Base-by-base conservation (phyloP, 2,329 filamentous ascomycete species). In the Beauveria australis region DNA sequence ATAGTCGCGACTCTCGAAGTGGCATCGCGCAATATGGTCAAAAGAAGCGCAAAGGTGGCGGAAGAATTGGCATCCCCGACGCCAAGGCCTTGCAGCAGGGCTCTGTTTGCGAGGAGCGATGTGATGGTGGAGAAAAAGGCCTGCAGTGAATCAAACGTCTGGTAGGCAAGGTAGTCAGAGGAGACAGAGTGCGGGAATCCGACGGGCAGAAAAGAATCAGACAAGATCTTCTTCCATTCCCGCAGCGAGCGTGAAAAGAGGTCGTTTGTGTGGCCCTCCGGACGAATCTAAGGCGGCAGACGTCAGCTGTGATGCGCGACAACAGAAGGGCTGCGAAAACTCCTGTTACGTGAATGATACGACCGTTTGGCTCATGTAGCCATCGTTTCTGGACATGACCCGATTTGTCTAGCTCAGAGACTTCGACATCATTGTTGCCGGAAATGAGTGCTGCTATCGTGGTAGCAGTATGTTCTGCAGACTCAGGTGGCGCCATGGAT, bases 161-260 rank as follows among this genome's bases (percentile, higher is more conserved):
- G 87, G 72, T 83, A 95, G 76, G 87, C 80, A 5, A 91, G 78
- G 73, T 97, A 97, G 73, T 97, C 92, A 16, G 84, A 78, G 1
- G 89, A 93, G 33, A 97, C 92, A 53, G 88, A 94, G 66, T 92
- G 84, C 1, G 92, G 92, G 72, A 88, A 97, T n/a, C 92, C 92
- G 1, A 89, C 86, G 0, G 92, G 92, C 1, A 96, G 80, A 70
- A 96, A 96, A 30, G 92, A 83, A 66, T 91, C 86, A 47, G 64
- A 67, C 18, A 92, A 70, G 9, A 71, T 70, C 63, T 77, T 78
- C 63, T 69, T 69, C 71, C 71, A 74, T 56, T 72, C 72, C 10
- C 67, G 63, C 10, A 73, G 54, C 2, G 68, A 73, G 5, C 68
- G 67, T 10, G 66, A 67, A 22, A 72, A 65, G 40, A 67, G 61